Evolutionary conservation across 1,139 yeast species (phyloP), one percentile per base, ranked within the genome.

Genomic region (Sugiyamaella grinbergsii): DNA sequence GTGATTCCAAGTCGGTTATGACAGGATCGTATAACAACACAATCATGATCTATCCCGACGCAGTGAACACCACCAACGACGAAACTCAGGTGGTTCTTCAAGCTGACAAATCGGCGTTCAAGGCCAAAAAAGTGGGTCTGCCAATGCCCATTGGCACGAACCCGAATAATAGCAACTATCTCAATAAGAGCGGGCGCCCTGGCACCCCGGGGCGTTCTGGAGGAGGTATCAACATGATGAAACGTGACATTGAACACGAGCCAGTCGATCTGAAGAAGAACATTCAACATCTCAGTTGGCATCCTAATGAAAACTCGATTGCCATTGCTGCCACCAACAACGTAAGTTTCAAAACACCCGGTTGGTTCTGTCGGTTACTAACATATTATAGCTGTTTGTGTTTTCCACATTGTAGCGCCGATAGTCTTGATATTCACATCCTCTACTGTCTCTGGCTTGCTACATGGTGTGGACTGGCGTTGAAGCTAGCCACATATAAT

Each of bases 251-350:
- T 62, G 95, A 86, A 64, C 82, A 85, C 68, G 95, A 88, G 68
- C 84, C 83, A 59, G 86, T 91, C 63, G 98, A 94, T 71, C 93
- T 90, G 74, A 90, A 91, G 71, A 91, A 91, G 78, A 86, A 90
- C 71, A 91, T 94, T 58, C 78, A 93, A 71, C 98, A 93, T 73
- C 78, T 90, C 70, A 90, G 98, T 66, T 94, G 99, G 98, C 98
- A 94, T 74, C 98, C 98, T 58, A 79, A 77, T 64, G 98, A 94
- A 73, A 89, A 93, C 72, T 85, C 95, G 47, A 96, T 94, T 60
- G 98, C 98, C 40, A 88, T 94, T 65, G 98, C 98, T 47, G 98
- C 98, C 28, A 94, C 99, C 23, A 94, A 94, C 74, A 94, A 94
- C 72, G 78, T 88, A 65, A 85, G 85, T 73, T 84, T 85, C 58